Evolutionary conservation across 2,329 filamentous ascomycete genomes (phyloP).

Genomic region (Parastagonospora nodorum): DNA sequence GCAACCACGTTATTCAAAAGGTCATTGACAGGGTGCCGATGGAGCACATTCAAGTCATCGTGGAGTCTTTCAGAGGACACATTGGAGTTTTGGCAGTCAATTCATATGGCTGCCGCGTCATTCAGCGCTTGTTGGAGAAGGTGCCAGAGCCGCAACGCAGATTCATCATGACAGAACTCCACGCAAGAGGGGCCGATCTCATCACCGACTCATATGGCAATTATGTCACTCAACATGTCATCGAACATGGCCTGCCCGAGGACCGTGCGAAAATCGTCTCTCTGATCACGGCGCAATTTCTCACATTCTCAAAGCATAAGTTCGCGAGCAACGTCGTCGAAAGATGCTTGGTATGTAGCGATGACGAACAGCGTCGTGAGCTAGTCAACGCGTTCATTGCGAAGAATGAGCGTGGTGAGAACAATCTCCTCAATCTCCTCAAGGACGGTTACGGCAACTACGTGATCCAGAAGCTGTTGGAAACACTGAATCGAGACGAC

Average conservation of each 20-base stretch:
- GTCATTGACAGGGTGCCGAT: constrained; percentile 81
- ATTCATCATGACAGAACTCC: constrained; percentile 78
- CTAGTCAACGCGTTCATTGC: constrained; percentile 61
- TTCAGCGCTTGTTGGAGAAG: constrained; percentile 88
- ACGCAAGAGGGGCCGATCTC: constrained; percentile 70
- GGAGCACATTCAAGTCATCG: constrained; percentile 82
- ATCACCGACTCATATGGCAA: constrained; percentile 92
- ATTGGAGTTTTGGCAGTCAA: constrained; percentile 77
- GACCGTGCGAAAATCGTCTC: constrained; percentile 76
- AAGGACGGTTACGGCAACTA: constrained; percentile 95
- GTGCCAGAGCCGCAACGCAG: constrained; percentile 73
- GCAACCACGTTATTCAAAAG: constrained; percentile 96
- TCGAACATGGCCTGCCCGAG: constrained; percentile 73
- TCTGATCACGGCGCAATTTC: constrained; percentile 72
- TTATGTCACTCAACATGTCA: constrained; percentile 93
- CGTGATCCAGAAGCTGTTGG: constrained; percentile 86
- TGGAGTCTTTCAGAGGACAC: constrained; percentile 76
- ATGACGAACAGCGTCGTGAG: constrained; percentile 68
- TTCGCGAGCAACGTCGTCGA: constrained; percentile 98
- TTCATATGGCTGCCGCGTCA: constrained; percentile 86
- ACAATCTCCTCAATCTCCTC: constrained; percentile 76
- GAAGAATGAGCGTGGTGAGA: constrained; percentile 67
- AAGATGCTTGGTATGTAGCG: constrained; percentile 79
- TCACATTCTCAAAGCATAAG: constrained; percentile 88
- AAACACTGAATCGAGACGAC: constrained; percentile 48